phyloP scores from a whole-genome alignment of 768 basidiomycete species.

The Serpula lacrymans region DNA sequence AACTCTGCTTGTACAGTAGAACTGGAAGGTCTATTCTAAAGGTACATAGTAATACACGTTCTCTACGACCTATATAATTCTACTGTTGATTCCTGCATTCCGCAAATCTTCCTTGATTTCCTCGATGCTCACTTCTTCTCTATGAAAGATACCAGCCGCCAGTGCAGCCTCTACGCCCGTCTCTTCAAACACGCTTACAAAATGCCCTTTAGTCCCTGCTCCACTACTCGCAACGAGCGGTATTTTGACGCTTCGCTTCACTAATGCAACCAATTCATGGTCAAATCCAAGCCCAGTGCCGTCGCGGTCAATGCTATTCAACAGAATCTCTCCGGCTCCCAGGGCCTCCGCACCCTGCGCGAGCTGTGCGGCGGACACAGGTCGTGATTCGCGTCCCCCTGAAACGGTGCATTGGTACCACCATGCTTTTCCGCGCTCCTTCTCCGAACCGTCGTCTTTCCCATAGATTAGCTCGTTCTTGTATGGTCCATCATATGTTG shows the following conservation, averaged over 20 bases:
- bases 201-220: conserved; percentile 80
- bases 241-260: conserved; percentile 74
- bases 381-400: conserved; percentile 82
- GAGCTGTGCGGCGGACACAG: conserved; percentile 87
- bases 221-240: conserved; percentile 96
- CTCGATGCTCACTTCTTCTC: conserved; percentile 78
- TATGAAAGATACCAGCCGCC: conserved; percentile 97
- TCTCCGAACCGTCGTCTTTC: conserved; percentile 41
- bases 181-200: conserved; percentile 78
- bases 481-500: conserved; percentile 66
- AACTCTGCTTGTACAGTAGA: too few species aligned
- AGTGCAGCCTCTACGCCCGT: conserved; percentile 88
- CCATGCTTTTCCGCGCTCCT: conserved; percentile 77
- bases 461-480: conserved; percentile 55
- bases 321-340: conserved; percentile 91
- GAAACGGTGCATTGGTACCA: conserved; percentile 99
- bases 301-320: conserved; percentile 97
- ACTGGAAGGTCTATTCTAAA: too few species aligned
- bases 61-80: too few species aligned
- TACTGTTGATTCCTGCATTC: conserved; percentile 47
- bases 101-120: conserved; percentile 69
- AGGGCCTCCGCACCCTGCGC: conserved; percentile 85
- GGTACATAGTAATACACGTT: too few species aligned
- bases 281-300: conserved; percentile 94
- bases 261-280: conserved; percentile 71